Base-by-base conservation (phyloP, 2,329 filamentous ascomycete genomes). In the Hypoxylon sp. region DNA sequence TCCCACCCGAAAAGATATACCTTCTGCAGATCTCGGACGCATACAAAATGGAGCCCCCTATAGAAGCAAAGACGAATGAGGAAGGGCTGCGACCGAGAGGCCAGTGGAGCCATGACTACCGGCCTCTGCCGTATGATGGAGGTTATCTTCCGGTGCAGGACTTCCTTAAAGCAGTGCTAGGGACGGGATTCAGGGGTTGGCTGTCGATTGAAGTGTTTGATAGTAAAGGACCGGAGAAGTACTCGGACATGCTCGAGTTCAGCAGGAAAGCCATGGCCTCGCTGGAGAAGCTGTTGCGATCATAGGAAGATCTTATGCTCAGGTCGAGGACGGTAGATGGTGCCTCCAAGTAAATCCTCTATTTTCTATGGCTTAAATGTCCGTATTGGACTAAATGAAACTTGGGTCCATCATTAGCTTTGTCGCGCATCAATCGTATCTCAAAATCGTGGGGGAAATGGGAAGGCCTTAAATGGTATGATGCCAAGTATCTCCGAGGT, bases 21-120 rank as follows among this genome's bases (percentile, higher is more conserved):
- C 81, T 94, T 0, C 77, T 95, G 2, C 92, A 95, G 77, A 90
- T 95, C 59, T 91, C 88, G 2, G 92, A 95, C 76, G 92, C 89
- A 0, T 94, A 94, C 76, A 88, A 85, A 72, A 85, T 89, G 40
- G 81, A 83, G 0, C 80, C 83, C 3, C 89, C 91, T 0, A 76
- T 94, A 4, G 78, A 83, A 22, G 80, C 83, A 3, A 78, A 85
- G 49, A 73, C 77, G 0, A 83, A 87, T 35, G 81, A 85, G 25
- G 79, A 81, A 5, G 90, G 89, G 0, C 73, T 90, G 48, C 79
- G 89, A 31, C 89, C 91, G 0, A 82, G 90, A 35, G 90, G 86
- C 0, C 81, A 86, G 33, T 95, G 92, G 92, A 94, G 91, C 73
- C 89, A 91, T 78, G 89, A 90, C 69, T 91, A 88, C 68, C 82